Evolutionary conservation across 768 basidiomycete genomes (phyloP), one percentile per base, ranked within the genome.

Genomic region (Tylopilus vinaceipallidus): DNA sequence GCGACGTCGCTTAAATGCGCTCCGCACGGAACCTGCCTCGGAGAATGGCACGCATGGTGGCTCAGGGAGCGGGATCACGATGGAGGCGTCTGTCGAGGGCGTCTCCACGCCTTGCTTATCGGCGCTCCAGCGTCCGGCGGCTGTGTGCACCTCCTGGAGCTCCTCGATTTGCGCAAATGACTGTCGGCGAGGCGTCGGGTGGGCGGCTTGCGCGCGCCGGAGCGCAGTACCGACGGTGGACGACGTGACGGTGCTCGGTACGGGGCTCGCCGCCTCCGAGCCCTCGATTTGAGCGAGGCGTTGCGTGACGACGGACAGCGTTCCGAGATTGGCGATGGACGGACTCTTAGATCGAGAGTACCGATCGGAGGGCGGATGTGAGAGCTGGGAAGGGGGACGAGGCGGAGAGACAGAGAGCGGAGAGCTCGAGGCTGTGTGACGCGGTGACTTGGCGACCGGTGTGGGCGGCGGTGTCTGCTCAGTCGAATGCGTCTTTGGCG

Each of bases 221-320:
- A 64, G 50, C 42, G 68, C 53, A 11, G 64, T 52, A 27, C 63
- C 45, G 1, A 52, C 51, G 35, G 62, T 64, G 6, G 53, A 63
- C 9, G 60, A 60, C 20, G 61, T 52, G 49, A 58, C 14, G 1
- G 47, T 37, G 24, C 61, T 64, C 51, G 48, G 33, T 23, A 54
- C 24, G 20, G 63, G 56, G 45, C 62, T 52, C 24, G 43, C 26
- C 11, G 59, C 51, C 35, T 55, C 58, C 0, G 56, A 61, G 23
- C 62, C 54, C 57, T 84, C 76, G 11, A 87, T 78, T 56, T 86
- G 77, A 10, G 81, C 80, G 13, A 86, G 73, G 30, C 86, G 81
- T 54, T 83, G 79, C 51, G 77, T 80, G 39, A 88, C 86, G 20
- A 87, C 77, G 7, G 84, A 86, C 33, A 80, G 65, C 47, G 75